Percentiles rank a stretch among this genome's conserved stretches.
Conservation (phyloP, 2,329 filamentous ascomycete species). For the Paramyrothecium sp. region DNA sequence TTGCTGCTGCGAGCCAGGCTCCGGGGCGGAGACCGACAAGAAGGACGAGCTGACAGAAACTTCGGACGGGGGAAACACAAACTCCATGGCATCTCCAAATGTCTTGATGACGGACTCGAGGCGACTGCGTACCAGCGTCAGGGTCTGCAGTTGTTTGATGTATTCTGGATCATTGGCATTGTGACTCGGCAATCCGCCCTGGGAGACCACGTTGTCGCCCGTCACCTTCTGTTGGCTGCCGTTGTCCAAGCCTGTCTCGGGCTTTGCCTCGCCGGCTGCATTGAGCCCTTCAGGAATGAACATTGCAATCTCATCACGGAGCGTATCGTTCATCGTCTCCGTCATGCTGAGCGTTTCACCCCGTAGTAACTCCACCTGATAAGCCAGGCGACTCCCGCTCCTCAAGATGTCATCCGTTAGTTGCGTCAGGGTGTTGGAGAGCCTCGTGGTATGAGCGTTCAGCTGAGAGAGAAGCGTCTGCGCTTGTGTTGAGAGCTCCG, state of each 20-base stretch:
- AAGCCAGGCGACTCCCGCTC: constrained; percentile 82
- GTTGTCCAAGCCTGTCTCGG: constrained; percentile 8
- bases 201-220: constrained; percentile 17
- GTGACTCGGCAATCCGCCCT: constrained; percentile 6
- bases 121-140: constrained; percentile 79
- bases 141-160: constrained; percentile 75
- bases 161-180: constrained; percentile 57
- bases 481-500: constrained; percentile 77
- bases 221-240: constrained; percentile 15
- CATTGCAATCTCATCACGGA: constrained; percentile 69
- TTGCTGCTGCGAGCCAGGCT: constrained; percentile 60
- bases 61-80: constrained; percentile 86
- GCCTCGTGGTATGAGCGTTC: constrained; percentile 80
- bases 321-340: constrained; percentile 71
- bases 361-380: constrained; percentile 91
- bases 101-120: constrained; percentile 86
- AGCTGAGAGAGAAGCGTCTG: constrained; percentile 85
- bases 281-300: constrained; percentile 62
- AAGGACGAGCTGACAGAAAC: constrained; percentile 81
- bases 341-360: constrained; percentile 81
- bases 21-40: constrained; percentile 85
- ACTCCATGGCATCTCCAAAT: constrained; percentile 95
- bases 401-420: constrained; percentile 93
- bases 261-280: constrained; percentile 23
- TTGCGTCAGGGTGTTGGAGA: constrained; percentile 79